These are phyloP conservation scores for Leccinum disarticulatum DNA, from an alignment of 768 basidiomycete genomes.

Conservation along the genomic window DNA sequence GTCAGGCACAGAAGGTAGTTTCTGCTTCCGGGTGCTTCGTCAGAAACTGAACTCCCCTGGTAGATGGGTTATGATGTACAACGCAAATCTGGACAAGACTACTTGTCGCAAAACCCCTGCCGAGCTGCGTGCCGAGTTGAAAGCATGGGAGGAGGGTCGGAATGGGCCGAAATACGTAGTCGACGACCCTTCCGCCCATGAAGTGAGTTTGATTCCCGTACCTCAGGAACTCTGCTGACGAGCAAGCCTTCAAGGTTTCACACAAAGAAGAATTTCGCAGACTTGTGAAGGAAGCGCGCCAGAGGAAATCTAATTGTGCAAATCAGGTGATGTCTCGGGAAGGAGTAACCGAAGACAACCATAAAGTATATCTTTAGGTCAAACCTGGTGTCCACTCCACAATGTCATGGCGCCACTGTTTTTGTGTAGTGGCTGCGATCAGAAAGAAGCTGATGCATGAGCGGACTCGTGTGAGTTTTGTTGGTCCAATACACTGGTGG, in stretches of 20 bases:
- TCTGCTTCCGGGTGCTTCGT: no score
- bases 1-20: constrained; percentile 60
- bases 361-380: constrained; percentile 29
- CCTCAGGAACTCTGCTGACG: neutral
- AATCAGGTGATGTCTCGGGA: constrained; percentile 1
- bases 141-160: constrained; percentile 55
- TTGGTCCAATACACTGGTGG: neutral
- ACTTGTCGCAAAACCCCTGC: constrained; percentile 44
- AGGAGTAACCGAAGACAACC: constrained; percentile 38
- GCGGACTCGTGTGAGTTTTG: constrained; percentile 1
- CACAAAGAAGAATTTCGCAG: constrained; percentile 35
- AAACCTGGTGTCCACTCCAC: constrained; percentile 1
- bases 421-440: constrained; percentile 1
- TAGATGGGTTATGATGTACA: constrained; percentile 71
- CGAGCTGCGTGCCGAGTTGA: constrained; percentile 53
- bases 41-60: neutral
- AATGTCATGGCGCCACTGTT: neutral
- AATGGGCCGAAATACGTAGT: constrained; percentile 37
- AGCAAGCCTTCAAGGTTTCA: constrained; percentile 11
- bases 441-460: neutral
- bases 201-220: constrained; percentile 31
- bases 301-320: constrained; percentile 30
- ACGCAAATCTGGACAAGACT: constrained; percentile 68
- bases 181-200: constrained; percentile 39
- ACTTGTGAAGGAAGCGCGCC: constrained; percentile 37